Base-by-base conservation (phyloP, 2,329 filamentous ascomycete genomes). In the Ramichloridium luteum region DNA sequence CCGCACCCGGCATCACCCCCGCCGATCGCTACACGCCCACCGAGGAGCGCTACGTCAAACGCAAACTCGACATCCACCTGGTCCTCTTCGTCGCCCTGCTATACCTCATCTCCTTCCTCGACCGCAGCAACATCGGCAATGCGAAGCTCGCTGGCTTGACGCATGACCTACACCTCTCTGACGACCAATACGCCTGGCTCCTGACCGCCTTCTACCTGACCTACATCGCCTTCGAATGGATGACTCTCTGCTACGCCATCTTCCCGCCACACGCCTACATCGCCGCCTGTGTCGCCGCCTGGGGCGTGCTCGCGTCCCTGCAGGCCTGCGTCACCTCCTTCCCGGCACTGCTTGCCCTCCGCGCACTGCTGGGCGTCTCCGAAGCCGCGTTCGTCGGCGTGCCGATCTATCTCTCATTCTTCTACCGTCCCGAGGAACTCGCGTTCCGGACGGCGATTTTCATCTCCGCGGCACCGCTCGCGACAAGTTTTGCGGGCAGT, bases 391-490 rank as follows among this genome's bases (percentile, higher is more conserved):
- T 77, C 44, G 71, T 73, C 0, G 74, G 74, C 4, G 66, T 77
- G 1, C 74, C 74, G 0, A 75, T 76, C 47, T 77, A 74, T 39
- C 54, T 78, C 6, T 74, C 71, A 0, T 68, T 75, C 46, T 77
- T 78, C 57, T 77, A 70, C 50, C 64, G 62, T 10, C 59, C 70
- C 5, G 60, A 73, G 28, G 88, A 96, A 55, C 62, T 94, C 18
- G 88, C 86, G 1, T 78, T 90, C 38, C 67, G 86, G 22, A 90
- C 81, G 0, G 86, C 84, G 13, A 68, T 93, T 2, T 92, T 93
- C 57, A 77, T 94, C 32, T 85, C 82, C 1, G 86, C 72, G 0
- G 70, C 71, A 5, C 71, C 72, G 1, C 51, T 76, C 18, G 72
- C 72, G 18, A 69, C 69, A 6, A 71, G 67, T 2, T 77, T 90